These are phyloP conservation scores for Colletotrichum sp. DNA, from an alignment of 2,329 filamentous ascomycete species.

Conservation along the genomic window DNA sequence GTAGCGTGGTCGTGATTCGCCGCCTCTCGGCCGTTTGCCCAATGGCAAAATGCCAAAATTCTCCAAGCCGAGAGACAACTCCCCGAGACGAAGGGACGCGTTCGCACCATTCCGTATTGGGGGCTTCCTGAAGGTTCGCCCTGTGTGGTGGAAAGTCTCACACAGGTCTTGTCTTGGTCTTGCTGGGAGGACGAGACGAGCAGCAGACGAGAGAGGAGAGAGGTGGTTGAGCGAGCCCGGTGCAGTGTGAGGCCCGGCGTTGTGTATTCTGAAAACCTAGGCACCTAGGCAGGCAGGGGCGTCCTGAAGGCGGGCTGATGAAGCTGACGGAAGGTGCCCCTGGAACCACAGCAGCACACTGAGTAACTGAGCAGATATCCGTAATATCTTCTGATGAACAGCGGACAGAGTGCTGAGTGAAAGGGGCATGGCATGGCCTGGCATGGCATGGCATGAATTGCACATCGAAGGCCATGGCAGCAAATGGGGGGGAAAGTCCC, in stretches of 20 bases:
- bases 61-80: slow-evolving; percentile 15
- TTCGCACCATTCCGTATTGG: slow-evolving; percentile 1
- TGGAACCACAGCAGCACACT: background rate
- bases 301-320: background rate
- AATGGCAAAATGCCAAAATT: slow-evolving; percentile 17
- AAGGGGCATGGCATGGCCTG: background rate
- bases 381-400: background rate
- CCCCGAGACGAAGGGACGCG: slow-evolving; percentile 13
- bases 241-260: background rate
- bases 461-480: background rate
- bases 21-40: background rate
- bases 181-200: background rate
- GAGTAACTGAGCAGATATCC: background rate
- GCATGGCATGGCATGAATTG: background rate
- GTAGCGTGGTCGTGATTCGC: slow-evolving; percentile 15
- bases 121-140: background rate
- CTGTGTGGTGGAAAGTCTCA: background rate
- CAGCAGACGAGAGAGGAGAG: background rate
- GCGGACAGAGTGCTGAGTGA: background rate
- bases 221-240: background rate
- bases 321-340: background rate
- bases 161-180: background rate
- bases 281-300: background rate
- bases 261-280: background rate
- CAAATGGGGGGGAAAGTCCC: background rate